Evolutionary conservation across 129 eudicot species (phyloP), one percentile per base, ranked within the genome.

Genomic region (Flaveria trinervia): DNA sequence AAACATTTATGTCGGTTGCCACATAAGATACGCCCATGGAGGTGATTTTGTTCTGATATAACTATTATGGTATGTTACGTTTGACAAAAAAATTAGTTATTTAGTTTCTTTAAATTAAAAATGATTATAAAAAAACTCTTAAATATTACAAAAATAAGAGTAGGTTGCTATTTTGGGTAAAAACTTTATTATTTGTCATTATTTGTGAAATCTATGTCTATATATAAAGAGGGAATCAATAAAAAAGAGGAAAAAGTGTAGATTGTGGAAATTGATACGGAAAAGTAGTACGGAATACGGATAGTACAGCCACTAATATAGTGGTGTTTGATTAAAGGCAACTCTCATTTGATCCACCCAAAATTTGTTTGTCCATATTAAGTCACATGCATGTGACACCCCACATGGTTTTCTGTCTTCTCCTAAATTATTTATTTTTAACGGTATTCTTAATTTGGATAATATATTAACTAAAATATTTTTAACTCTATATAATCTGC

Each of bases 261-360:
- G 1, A 36, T 71, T 46, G 51, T 68, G 48, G 68, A 30, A 77
- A 77, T 41, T 77, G 81, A 77, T 77, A 77, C 81, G 83, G 83
- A 79, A 76, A 77, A 66, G 77, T 72, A 17, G 78, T 64, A 79
- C 83, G 83, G 71, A 78, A 54, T 79, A 79, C 78, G 78, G 78
- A 72, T 48, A 67, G 72, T 79, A 65, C 78, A 25, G 45, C 36
- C 9, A 70, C 44, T 22, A 49, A 17, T 39, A 36, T 79, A 5
- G 54, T 41, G 64, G 72, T 72, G 43, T 33, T 36, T 71, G 49
- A 4, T 71, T 61, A 65, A 46, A 13, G 72, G 57, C 3, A 79
- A 78, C 3, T 22, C 52, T 50, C 11, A 7, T 36, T 36, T 36
- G 41, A 36, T 36, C 48, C 78, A 79, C 8, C 57, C 73, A 62